A percentile compares a stretch with the other conserved stretches of the same genome.
Evolutionary conservation across 208 protist genomes (phyloP).

Genomic region (Leishmania lainsoni): DNA sequence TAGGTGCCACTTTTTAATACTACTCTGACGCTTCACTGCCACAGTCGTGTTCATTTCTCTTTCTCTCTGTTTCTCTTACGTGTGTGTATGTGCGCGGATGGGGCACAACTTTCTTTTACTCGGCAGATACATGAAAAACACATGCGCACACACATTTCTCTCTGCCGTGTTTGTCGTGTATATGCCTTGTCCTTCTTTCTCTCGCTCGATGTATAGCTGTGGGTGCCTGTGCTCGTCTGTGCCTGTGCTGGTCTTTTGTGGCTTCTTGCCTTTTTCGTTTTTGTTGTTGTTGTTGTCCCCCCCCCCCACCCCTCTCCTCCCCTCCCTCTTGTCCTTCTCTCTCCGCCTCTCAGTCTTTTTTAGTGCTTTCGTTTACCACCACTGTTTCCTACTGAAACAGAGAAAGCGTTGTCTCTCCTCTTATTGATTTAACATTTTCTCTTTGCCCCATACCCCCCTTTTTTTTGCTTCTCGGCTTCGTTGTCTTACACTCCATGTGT

Average conservation of each 20-base stretch:
- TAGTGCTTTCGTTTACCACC: too few species aligned
- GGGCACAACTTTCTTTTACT: background rate
- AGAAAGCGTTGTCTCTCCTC: background rate
- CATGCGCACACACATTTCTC: background rate
- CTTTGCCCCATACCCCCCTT: background rate
- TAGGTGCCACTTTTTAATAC: background rate
- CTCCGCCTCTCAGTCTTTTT: background rate
- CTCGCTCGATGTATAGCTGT: background rate
- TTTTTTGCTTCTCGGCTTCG: background rate
- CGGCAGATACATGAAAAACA: background rate
- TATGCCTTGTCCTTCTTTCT: too few species aligned
- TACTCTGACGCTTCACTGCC: background rate
- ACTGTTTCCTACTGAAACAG: too few species aligned
- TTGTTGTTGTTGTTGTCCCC: background rate
- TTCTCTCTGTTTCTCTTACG: background rate
- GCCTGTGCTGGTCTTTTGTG: background rate
- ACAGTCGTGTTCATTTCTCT: background rate
- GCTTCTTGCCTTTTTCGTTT: background rate
- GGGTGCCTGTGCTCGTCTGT: too few species aligned
- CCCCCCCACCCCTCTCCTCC: too few species aligned
- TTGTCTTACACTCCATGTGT: background rate
- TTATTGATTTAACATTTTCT: background rate
- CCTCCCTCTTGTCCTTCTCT: too few species aligned
- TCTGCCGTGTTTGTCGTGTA: too few species aligned
- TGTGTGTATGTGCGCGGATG: background rate